phyloP scores from a whole-genome alignment of 371 early-diverging fungal genomes.

The Mortierella sp. region DNA sequence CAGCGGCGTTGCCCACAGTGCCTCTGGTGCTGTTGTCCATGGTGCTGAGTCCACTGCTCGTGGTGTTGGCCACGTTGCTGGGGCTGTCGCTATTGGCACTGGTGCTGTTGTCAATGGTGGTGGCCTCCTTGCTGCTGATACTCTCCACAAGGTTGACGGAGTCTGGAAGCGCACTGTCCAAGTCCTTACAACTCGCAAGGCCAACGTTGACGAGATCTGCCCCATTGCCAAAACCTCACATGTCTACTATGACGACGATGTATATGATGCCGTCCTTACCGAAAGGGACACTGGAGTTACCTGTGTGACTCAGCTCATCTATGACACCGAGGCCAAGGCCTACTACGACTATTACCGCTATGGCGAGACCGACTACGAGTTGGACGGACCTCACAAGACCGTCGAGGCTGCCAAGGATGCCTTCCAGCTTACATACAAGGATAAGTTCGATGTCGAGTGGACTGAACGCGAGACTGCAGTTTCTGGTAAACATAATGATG shows the following conservation, averaged over 20 bases:
- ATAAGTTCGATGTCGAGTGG: slow-evolving; percentile 21
- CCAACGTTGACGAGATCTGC: slow-evolving; percentile 12
- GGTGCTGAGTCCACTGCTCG: slow-evolving; percentile 5
- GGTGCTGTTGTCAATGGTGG: slow-evolving; percentile 6
- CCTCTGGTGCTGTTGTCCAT: slow-evolving; percentile 6
- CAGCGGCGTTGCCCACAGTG: not conserved
- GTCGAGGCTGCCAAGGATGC: slow-evolving; percentile 19
- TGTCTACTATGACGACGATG: slow-evolving; percentile 29
- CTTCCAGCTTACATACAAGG: slow-evolving; percentile 20
- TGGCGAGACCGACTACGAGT: slow-evolving; percentile 30
- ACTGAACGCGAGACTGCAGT: slow-evolving; percentile 24
- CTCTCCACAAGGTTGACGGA: slow-evolving; percentile 26
- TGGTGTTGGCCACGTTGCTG: not conserved
- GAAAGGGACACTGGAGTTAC: slow-evolving; percentile 15
- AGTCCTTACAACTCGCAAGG: slow-evolving; percentile 29
- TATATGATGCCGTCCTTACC: slow-evolving; percentile 13
- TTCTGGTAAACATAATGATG: not conserved
- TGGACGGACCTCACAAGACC: slow-evolving; percentile 27
- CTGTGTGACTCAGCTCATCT: slow-evolving; percentile 30
- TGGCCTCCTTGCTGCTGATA: slow-evolving; percentile 5
- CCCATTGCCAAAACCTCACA: slow-evolving; percentile 26
- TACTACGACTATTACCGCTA: slow-evolving; percentile 42
- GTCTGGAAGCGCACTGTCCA: slow-evolving; percentile 25
- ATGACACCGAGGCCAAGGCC: slow-evolving; percentile 17
- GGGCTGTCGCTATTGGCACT: not conserved